Evolutionary conservation across 2,329 filamentous ascomycete genomes (phyloP).

Genomic region (Chlorencoelia australis): DNA sequence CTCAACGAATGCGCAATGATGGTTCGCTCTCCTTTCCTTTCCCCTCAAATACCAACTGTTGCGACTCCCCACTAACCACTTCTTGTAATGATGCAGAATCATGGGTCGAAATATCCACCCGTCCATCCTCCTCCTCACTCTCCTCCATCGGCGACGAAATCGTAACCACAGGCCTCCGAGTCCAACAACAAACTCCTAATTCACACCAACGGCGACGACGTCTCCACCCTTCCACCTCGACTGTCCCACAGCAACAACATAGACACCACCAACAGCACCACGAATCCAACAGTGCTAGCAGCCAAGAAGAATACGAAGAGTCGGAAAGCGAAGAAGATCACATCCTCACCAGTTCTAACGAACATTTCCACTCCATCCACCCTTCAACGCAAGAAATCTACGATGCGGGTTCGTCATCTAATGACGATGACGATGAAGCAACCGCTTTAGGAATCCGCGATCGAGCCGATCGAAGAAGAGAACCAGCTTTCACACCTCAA

Average conservation of each 20-base stretch:
- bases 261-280: conserved; percentile 32
- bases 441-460: conserved; percentile 69
- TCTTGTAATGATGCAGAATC: no score
- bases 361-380: conserved; percentile 35
- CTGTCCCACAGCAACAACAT: conserved; percentile 28
- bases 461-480: conserved; percentile 17
- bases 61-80: no score
- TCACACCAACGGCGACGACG: conserved; percentile 45
- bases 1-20: no score
- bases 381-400: conserved; percentile 12
- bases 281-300: conserved; percentile 56
- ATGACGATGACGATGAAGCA: conserved; percentile 62
- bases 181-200: conserved; percentile 52
- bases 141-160: conserved; percentile 83
- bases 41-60: no score
- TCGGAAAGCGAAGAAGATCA: conserved; percentile 82
- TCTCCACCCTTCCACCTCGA: conserved; percentile 6
- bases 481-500: conserved; percentile 64
- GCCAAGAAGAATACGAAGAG: conserved; percentile 91
- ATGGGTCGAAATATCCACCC: conserved; percentile 90
- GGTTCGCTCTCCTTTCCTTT: no score
- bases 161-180: conserved; percentile 75
- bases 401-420: conserved; percentile 27
- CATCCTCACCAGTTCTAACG: conserved; percentile 47
- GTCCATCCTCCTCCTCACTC: conserved; percentile 85